A percentile compares a stretch with the other conserved stretches of the same genome.
Evolutionary conservation across 2,329 filamentous ascomycete genomes (phyloP).

Genomic region (Neopestalotiopsis rosae): DNA sequence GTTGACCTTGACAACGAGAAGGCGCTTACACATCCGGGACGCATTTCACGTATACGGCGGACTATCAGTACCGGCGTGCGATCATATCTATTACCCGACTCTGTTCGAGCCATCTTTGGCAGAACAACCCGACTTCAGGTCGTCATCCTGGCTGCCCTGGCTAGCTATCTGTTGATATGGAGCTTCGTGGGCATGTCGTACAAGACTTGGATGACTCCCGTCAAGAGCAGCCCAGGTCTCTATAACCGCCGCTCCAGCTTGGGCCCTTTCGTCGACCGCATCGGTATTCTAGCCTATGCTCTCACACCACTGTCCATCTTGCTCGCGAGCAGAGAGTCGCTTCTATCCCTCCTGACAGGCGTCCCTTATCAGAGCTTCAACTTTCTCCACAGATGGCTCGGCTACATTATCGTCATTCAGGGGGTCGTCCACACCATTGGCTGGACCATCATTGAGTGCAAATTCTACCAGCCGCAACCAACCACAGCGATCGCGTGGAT

Average conservation of each 20-base stretch:
- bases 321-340: conserved; percentile 71
- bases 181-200: conserved; percentile 74
- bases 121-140: conserved; percentile 73
- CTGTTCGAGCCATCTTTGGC: conserved; percentile 64
- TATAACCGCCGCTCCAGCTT: conserved; percentile 70
- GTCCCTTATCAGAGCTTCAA: conserved; percentile 79
- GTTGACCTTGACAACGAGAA: conserved; percentile 24
- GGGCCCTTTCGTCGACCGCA: conserved; percentile 71
- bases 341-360: conserved; percentile 73
- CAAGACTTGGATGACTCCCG: conserved; percentile 72
- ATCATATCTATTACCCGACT: conserved; percentile 66
- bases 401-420: conserved; percentile 75
- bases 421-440: conserved; percentile 71
- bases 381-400: conserved; percentile 78
- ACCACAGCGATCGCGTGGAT: conserved; percentile 61
- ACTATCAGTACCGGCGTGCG: conserved; percentile 49
- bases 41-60: conserved; percentile 35
- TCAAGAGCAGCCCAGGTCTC: conserved; percentile 58
- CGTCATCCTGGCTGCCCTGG: conserved; percentile 60
- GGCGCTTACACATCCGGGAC: conserved; percentile 20
- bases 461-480: conserved; percentile 76
- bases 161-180: conserved; percentile 69
- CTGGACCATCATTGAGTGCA: conserved; percentile 71
- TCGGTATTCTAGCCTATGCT: conserved; percentile 75
- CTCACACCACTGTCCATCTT: conserved; percentile 74